A percentile compares a stretch with the other conserved stretches of the same genome.
These are phyloP conservation scores for Mimosa bimucronata DNA, from an alignment of 306 rosid species.

Conservation along the genomic window DNA sequence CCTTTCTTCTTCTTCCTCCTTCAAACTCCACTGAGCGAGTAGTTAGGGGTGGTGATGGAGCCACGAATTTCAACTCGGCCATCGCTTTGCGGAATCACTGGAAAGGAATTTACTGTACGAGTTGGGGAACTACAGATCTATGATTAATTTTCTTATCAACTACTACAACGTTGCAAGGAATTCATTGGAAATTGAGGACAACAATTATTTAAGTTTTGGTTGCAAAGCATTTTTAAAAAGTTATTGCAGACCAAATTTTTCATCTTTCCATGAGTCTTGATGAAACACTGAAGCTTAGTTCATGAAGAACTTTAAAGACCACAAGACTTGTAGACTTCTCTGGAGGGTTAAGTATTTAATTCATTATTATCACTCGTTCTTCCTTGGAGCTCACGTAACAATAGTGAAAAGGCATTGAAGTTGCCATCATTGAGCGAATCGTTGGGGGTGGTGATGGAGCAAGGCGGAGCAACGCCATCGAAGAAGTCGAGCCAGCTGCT, in stretches of 20 bases:
- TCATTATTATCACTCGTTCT: constrained; percentile 10
- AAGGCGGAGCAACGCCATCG: too few species aligned
- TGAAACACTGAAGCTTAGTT: not conserved
- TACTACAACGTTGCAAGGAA: not conserved
- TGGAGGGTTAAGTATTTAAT: constrained; percentile 31
- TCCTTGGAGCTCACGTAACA: too few species aligned
- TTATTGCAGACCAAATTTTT: not conserved
- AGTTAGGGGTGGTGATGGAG: too few species aligned
- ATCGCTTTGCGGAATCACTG: too few species aligned
- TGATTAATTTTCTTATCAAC: not conserved
- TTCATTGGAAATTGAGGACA: not conserved
- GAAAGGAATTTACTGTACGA: not conserved
- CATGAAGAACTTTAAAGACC: constrained; percentile 2
- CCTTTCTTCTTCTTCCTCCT: too few species aligned
- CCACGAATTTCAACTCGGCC: too few species aligned
- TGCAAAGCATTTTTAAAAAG: not conserved
- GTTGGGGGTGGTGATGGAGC: too few species aligned
- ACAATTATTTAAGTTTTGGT: not conserved
- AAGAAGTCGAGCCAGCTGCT: too few species aligned
- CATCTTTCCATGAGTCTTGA: not conserved
- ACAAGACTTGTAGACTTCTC: constrained; percentile 11
- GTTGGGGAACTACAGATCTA: not conserved
- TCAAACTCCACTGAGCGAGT: too few species aligned
- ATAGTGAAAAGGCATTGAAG: too few species aligned
- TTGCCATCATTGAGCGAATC: too few species aligned